Evolutionary conservation across 768 basidiomycete species (phyloP).

Genomic region (Filobasidium floriforme): DNA sequence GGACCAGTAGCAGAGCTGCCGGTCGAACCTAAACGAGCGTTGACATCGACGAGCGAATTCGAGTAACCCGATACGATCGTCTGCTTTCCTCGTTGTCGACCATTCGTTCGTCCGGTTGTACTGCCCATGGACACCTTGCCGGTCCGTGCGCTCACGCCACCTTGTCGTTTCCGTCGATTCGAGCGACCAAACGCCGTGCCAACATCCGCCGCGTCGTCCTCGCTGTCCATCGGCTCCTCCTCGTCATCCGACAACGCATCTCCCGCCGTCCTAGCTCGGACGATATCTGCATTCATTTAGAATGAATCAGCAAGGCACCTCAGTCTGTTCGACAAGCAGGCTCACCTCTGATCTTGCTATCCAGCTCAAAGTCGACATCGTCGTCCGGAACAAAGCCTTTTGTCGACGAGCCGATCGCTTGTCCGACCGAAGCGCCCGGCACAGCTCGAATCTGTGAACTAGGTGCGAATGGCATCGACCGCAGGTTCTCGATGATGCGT

Average conservation of each 20-base stretch:
- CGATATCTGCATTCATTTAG: constrained; percentile 16
- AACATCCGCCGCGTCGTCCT: constrained; percentile 13
- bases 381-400: constrained; percentile 35
- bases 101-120: not conserved
- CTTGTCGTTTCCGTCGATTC: constrained; percentile 7
- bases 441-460: constrained; percentile 79
- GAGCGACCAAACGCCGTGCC: not conserved
- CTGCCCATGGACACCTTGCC: not conserved
- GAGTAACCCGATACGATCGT: not conserved
- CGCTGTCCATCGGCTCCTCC: constrained; percentile 18
- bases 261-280: constrained; percentile 21
- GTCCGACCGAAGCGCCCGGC: constrained; percentile 52
- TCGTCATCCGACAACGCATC: constrained; percentile 25
- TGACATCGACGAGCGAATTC: not conserved
- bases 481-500: constrained; percentile 54
- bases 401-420: constrained; percentile 44
- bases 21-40: not conserved
- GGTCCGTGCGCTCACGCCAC: not conserved
- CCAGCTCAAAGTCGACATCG: constrained; percentile 45
- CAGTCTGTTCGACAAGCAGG: not conserved
- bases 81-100: not conserved
- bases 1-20: constrained; percentile 4
- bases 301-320: not conserved
- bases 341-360: constrained; percentile 45
- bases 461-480: constrained; percentile 64